phyloP scores from a whole-genome alignment of 2,329 filamentous ascomycete genomes.

The Aspergillus flavus region DNA sequence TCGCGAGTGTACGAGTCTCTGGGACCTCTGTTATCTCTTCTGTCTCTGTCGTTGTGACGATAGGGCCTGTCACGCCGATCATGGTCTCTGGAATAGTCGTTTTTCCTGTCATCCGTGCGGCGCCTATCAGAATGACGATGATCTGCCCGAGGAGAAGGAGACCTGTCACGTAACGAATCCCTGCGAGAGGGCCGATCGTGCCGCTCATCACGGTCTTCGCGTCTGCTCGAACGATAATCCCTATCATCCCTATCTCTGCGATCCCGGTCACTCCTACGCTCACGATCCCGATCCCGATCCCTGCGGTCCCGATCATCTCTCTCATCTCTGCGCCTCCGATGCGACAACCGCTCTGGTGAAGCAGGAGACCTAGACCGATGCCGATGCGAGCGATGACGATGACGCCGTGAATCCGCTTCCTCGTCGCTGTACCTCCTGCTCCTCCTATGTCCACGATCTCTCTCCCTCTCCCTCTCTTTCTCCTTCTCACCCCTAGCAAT shows the following conservation, averaged over 20 bases:
- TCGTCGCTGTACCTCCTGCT: constrained; percentile 29
- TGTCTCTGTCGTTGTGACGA: constrained; percentile 16
- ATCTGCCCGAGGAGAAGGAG: constrained; percentile 26
- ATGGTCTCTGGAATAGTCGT: constrained; percentile 11
- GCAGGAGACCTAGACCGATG: constrained; percentile 25
- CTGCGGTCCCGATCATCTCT: constrained; percentile 25
- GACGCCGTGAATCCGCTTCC: constrained; percentile 23
- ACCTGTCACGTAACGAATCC: constrained; percentile 20
- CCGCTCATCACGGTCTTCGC: constrained; percentile 26
- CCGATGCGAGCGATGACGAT: constrained; percentile 28
- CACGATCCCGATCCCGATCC: constrained; percentile 11
- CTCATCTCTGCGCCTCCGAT: constrained; percentile 27
- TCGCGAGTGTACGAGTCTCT: constrained; percentile 21
- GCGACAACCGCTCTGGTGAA: constrained; percentile 25
- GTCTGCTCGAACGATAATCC: constrained; percentile 23
- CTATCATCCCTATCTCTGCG: constrained; percentile 24
- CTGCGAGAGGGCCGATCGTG: constrained; percentile 27
- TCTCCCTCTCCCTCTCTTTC: constrained; percentile 19
- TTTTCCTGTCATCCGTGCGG: constrained; percentile 15
- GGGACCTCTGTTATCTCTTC: constrained; percentile 23
- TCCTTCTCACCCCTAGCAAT: constrained; percentile 22
- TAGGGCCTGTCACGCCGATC: constrained; percentile 10
- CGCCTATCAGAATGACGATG: constrained; percentile 16
- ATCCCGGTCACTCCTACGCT: constrained; percentile 17
- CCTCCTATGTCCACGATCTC: constrained; percentile 23